Conservation (phyloP, 371 early-diverging fungal species). For the Rhizoclosmatium hyalinum region DNA sequence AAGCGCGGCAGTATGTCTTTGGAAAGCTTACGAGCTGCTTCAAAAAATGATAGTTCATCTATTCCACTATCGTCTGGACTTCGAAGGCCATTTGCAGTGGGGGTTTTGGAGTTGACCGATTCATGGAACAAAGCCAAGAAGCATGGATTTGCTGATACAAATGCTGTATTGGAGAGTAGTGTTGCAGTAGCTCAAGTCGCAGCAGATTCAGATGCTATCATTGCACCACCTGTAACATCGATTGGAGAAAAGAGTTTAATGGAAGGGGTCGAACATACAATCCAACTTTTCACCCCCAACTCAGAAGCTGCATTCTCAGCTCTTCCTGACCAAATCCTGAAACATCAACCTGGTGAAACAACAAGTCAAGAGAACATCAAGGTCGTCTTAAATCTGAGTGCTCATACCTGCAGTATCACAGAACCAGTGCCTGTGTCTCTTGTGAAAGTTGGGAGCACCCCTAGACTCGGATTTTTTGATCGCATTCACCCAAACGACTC, state of each 20-base stretch:
- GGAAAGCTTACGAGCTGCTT: neutral
- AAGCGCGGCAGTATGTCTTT: neutral
- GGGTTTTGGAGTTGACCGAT: slow-evolving; percentile 61
- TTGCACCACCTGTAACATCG: neutral
- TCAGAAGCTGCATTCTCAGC: slow-evolving; percentile 62
- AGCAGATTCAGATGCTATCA: neutral
- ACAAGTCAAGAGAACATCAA: slow-evolving; percentile 55
- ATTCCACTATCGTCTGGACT: slow-evolving; percentile 13
- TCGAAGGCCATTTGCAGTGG: slow-evolving; percentile 74
- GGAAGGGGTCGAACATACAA: slow-evolving; percentile 43
- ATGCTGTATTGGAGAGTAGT: slow-evolving; percentile 19
- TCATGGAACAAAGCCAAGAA: slow-evolving; percentile 29
- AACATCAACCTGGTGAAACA: slow-evolving; percentile 58
- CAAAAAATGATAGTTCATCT: too few species aligned
- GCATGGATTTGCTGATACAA: slow-evolving; percentile 22
- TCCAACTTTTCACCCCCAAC: slow-evolving; percentile 65
- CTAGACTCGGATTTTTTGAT: slow-evolving; percentile 71
- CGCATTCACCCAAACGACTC: slow-evolving; percentile 68
- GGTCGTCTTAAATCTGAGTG: slow-evolving; percentile 47
- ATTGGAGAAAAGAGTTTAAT: neutral
- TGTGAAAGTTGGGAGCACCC: slow-evolving; percentile 39
- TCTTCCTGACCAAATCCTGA: slow-evolving; percentile 69
- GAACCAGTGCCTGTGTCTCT: slow-evolving; percentile 20
- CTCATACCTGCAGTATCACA: slow-evolving; percentile 4
- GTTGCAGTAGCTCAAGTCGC: slow-evolving; percentile 8